Evolutionary conservation across 208 protist genomes (phyloP), one percentile per base, ranked within the genome.

Genomic region (Strigomonas culicis): DNA sequence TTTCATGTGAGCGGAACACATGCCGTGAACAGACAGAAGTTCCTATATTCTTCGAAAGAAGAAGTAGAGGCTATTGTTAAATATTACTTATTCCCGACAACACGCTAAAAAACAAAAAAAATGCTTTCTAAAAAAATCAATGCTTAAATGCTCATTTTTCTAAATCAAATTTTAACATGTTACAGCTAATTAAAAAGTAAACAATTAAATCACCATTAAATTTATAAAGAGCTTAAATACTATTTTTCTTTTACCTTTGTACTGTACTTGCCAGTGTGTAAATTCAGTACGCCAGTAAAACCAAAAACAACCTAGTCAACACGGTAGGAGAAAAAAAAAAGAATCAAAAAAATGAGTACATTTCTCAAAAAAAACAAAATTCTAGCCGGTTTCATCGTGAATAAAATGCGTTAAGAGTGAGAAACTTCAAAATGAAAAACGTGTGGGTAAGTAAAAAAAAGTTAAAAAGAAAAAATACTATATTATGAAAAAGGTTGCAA

Each of bases 201-300:
- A 51, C 15, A 8, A 53, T 24, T 24, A 11, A 66, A 57, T 4
- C 30, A 66, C 21, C 8, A 27, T 22, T 6, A 46, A 63, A 32
- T 27, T 11, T 34, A 4, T 8, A 52, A 21, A n/a, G 30, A 28
- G 4, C 25, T 8, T 39, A 17, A 55, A 62, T 7, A 56, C 25
- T 22, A 58, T 72, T 62, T 58, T 75, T 62, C 28, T 66, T 60
- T 44, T 32, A 21, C 41, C 36, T 28, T 49, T 50, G 31, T 56
- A 44, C 61, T 58, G 17, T 13, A 41, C 13, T 17, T 13, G 36
- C 13, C 8, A 41, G 36, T 41, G 36, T 41, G n/a, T n/a, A n/a
- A n/a, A n/a, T n/a, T n/a, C n/a, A n/a, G n/a, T n/a, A n/a, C n/a
- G n/a, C n/a, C n/a, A n/a, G n/a, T n/a, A n/a, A 41, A 41, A 41